Percentiles rank a stretch among this genome's conserved stretches.
Evolutionary conservation across 768 basidiomycete species (phyloP).

Genomic region (Psilocybe cubensis): DNA sequence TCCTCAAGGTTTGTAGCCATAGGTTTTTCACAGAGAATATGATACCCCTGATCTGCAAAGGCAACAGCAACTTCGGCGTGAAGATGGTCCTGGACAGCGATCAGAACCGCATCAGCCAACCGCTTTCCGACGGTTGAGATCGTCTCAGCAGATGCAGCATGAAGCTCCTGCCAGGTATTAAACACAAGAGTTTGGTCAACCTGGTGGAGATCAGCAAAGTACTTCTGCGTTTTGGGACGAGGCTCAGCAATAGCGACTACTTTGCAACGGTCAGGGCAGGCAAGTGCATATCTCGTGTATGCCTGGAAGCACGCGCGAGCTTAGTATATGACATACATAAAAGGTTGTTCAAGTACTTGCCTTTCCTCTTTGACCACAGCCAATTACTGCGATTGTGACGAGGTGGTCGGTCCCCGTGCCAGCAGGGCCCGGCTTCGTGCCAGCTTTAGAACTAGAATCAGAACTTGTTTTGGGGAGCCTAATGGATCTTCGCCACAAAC

Average conservation of each 20-base stretch:
- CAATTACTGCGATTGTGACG: slow-evolving; percentile 76
- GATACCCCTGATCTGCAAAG: slow-evolving; percentile 82
- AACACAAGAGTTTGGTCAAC: slow-evolving; percentile 77
- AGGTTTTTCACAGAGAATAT: slow-evolving; percentile 92
- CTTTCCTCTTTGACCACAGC: slow-evolving; percentile 83
- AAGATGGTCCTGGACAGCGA: slow-evolving; percentile 82
- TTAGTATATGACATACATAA: neutral
- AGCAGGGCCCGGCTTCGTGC: slow-evolving; percentile 8
- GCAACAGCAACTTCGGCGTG: slow-evolving; percentile 76
- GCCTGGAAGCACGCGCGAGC: slow-evolving; percentile 39
- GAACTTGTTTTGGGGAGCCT: slow-evolving; percentile 27
- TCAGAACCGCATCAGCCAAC: slow-evolving; percentile 81
- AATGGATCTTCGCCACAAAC: slow-evolving; percentile 36
- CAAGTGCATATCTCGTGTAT: slow-evolving; percentile 67
- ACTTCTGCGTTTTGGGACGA: slow-evolving; percentile 61
- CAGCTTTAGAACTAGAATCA: slow-evolving; percentile 4
- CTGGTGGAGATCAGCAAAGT: slow-evolving; percentile 58
- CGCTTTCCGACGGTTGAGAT: slow-evolving; percentile 66
- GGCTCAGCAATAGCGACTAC: slow-evolving; percentile 89
- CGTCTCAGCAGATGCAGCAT: slow-evolving; percentile 67
- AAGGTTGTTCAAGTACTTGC: slow-evolving; percentile 34
- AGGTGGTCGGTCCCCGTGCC: slow-evolving; percentile 35
- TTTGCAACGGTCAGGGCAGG: slow-evolving; percentile 65
- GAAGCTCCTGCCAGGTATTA: slow-evolving; percentile 70
- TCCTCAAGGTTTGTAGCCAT: slow-evolving; percentile 80